Conservation (phyloP, 768 basidiomycete genomes). For the Mycena amicta region DNA sequence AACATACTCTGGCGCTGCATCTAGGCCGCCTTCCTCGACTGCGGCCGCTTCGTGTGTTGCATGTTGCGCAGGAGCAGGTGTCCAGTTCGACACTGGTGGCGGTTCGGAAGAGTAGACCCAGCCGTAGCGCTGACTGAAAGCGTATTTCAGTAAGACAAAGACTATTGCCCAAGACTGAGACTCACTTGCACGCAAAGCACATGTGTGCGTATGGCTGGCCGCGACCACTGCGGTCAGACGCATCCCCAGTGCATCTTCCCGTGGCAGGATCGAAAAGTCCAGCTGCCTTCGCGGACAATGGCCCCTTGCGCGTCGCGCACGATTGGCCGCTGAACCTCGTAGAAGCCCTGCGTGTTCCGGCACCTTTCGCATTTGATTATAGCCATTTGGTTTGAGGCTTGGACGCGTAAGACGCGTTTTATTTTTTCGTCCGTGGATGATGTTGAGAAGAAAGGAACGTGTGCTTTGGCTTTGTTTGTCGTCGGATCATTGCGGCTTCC, state of each 20-base stretch:
- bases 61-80: not conserved
- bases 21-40: not conserved
- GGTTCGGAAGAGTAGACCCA: slow-evolving; percentile 10
- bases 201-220: slow-evolving; percentile 1
- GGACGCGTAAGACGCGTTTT: no score
- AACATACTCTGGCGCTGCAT: not conserved
- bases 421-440: no score
- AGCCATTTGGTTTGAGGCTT: no score
- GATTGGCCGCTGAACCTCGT: slow-evolving; percentile 4
- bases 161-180: no score
- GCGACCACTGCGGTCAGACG: not conserved
- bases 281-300: slow-evolving; percentile 1
- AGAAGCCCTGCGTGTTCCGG: not conserved
- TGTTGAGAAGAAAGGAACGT: no score
- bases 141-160: not conserved
- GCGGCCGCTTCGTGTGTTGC: not conserved
- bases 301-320: slow-evolving; percentile 5
- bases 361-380: slow-evolving; percentile 17
- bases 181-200: slow-evolving; percentile 6
- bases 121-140: not conserved
- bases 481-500: no score
- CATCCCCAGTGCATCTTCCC: slow-evolving; percentile 1
- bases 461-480: no score
- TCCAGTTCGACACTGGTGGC: not conserved
- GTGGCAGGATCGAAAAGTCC: slow-evolving; percentile 2